Conservation (phyloP, 148 eudicot species). For the Rhododendron vialii region DNA sequence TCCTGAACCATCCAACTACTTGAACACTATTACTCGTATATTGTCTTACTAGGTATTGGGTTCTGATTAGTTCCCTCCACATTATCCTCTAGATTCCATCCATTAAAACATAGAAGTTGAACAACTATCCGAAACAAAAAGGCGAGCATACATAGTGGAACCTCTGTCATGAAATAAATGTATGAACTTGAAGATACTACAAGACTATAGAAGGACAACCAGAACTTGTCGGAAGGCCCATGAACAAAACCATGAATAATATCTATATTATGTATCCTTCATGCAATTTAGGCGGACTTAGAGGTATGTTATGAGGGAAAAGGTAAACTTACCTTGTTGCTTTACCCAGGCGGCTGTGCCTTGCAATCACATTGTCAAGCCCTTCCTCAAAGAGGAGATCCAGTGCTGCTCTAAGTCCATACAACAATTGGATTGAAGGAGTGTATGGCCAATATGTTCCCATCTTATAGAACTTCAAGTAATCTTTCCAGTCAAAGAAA, state of each 20-base stretch:
- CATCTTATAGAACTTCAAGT: slow-evolving; percentile 88
- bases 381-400: slow-evolving; percentile 97
- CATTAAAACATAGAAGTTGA: neutral
- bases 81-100: neutral
- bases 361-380: slow-evolving; percentile 88
- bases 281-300: neutral
- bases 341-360: slow-evolving; percentile 81
- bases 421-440: slow-evolving; percentile 91
- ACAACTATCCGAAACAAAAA: neutral
- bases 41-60: neutral
- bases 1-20: neutral
- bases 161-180: neutral
- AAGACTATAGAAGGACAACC: neutral
- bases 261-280: neutral
- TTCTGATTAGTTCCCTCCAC: neutral
- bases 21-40: neutral
- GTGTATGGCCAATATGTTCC: slow-evolving; percentile 99
- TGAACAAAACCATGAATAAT: neutral
- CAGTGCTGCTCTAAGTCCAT: slow-evolving; percentile 84
- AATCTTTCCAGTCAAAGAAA: slow-evolving; percentile 97
- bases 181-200: neutral
- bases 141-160: neutral
- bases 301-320: neutral
- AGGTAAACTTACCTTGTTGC: slow-evolving; percentile 65
- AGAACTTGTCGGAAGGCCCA: neutral